Evolutionary conservation across 441 rosid genomes (phyloP), one percentile per base, ranked within the genome.

Genomic region (Rhodomyrtus psidioides): DNA sequence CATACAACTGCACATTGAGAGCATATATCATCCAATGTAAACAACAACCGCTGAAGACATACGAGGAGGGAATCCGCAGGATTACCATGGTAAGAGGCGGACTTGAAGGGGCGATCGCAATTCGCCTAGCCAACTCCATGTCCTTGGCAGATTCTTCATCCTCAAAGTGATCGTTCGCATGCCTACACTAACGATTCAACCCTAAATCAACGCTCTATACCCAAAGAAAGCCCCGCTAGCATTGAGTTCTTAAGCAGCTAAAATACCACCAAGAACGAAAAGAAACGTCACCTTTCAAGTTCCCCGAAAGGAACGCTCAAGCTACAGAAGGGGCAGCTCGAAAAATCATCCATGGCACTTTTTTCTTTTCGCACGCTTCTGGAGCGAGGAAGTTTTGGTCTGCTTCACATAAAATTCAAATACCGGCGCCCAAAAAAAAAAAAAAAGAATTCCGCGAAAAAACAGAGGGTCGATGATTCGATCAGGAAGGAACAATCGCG

Each of bases 121-220:
- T 86, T 84, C 85, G 91, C 42, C 81, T 91, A 70, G 93, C 91
- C 83, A 90, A 89, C 55, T 87, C 88, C 86, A 89, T 58, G 76
- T 90, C 95, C 27, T 46, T 54, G 51, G 88, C 90, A 53, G 84
- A 39, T 83, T 91, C 90, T 54, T 86, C 94, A 21, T 91, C 90
- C 54, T 92, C 95, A 58, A 96, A 95, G 88, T 96, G 98, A 87
- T 90, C 49, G 88, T 96, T 93, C 55, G 94, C 97, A 86, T 96
- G 98, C 85, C 98, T 96, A 87, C 89, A 44, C 2, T 23, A 21
- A 39, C 79, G 51, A 70, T 65, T 46, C 62, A 87, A 70, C 28
- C 57, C 54, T 82, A 59, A 46, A n/a, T 24, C 30, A 60, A 81
- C 83, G 55, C 83, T n/a, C 42, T 19, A n/a, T 17, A 7, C 83